These are phyloP conservation scores for Chimonanthus salicifolius DNA, from an alignment of 164 flowering plant genomes.

Conservation along the genomic window DNA sequence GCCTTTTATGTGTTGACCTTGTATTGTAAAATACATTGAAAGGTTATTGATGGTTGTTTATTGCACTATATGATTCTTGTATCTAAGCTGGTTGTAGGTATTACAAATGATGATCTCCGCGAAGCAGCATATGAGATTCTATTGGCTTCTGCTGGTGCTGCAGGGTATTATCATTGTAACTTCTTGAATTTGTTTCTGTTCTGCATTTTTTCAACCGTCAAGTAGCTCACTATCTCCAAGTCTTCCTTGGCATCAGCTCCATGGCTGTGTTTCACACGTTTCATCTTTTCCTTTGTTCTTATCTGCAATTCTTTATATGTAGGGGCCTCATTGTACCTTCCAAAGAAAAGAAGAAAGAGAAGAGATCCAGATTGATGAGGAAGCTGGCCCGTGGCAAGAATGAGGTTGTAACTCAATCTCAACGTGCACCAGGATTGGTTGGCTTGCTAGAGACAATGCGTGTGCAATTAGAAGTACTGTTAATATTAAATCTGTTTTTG, in stretches of 20 bases:
- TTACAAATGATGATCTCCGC: conserved; percentile 89
- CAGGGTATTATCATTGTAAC: conserved; percentile 52
- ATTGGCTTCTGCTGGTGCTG: conserved; percentile 91
- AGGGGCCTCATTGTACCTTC: conserved; percentile 92
- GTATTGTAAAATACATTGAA: background rate
- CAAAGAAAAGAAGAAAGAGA: conserved; percentile 89
- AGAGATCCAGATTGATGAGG: conserved; percentile 66
- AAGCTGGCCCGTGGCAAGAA: conserved; percentile 90
- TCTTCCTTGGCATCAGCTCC: background rate
- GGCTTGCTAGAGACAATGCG: conserved; percentile 93
- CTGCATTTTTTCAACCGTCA: background rate
- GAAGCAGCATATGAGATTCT: conserved; percentile 95
- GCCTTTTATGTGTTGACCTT: background rate
- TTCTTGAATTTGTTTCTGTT: background rate
- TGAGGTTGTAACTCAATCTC: conserved; percentile 48
- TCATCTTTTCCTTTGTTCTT: background rate
- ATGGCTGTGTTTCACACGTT: conserved; percentile 2
- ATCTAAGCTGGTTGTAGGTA: conserved; percentile 43
- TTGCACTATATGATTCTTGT: conserved; percentile 1
- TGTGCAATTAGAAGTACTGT: conserved; percentile 86
- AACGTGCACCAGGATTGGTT: conserved; percentile 60
- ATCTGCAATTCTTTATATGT: background rate
- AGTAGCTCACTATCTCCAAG: background rate
- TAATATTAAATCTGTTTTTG: background rate
- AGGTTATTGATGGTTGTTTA: background rate